Base-by-base conservation (phyloP, 2,329 filamentous ascomycete species). In the Colletotrichum paranaense region DNA sequence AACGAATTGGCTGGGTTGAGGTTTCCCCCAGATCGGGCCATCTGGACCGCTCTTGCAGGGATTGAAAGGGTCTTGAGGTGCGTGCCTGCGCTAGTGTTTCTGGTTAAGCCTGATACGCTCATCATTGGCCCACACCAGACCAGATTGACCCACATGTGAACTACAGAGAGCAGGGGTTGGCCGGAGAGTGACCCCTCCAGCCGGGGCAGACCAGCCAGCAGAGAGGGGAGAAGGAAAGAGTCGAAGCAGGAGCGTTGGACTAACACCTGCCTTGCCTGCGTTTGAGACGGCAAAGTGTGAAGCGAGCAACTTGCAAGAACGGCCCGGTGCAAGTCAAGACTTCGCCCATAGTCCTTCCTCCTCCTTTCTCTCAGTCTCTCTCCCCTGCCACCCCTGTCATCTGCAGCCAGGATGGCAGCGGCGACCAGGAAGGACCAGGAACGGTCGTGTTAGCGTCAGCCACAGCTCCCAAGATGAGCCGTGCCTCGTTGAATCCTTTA, bases 51-150 rank as follows among this genome's bases (percentile, higher is more conserved):
- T 22, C 26, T 42, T 35, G 53, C 66, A 67, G 63, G 73, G 73
- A 52, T 55, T 46, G 30, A 24, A 62, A 55, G 64, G 58, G 70
- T 53, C 62, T 35, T 22, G 57, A 32, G 63, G 62, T 46, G 57
- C 52, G 75, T 75, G 67, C 75, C 65, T 74, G 74, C 73, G 65
- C 75, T 76, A 76, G 75, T 76, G 75, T 76, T 76, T 76, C 73
- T 55, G 58, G 67, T 72, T 76, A 60, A 65, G 49, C 66, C 26
- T 67, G n/a, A 28, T 56, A 55, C 30, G 28, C 30, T 60, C n/a
- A 1, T 59, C 30, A 63, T 68, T 66, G 67, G 49, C 55, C 46
- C 71, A 56, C 24, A 3, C 19, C 1, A 19, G 22, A 14, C 26
- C 28, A 42, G 9, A 12, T 19, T 1, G 32, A 49, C 22, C 70